These are phyloP conservation scores for Neofusicoccum kwambonambiense DNA, from an alignment of 2,329 filamentous ascomycete genomes.

Conservation along the genomic window DNA sequence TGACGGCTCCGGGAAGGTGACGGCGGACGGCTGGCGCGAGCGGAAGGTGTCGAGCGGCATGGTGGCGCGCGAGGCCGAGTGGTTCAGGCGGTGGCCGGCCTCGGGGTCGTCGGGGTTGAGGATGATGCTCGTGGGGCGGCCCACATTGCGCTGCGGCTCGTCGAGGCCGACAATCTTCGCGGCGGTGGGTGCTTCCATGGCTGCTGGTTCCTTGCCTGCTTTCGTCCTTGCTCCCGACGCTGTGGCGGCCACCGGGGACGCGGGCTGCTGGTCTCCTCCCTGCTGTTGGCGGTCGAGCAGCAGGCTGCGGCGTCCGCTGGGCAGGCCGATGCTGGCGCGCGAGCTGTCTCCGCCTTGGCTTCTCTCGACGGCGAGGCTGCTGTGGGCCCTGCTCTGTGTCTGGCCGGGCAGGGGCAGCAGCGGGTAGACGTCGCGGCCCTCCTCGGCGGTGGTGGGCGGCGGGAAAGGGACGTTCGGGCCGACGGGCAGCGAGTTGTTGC, in stretches of 20 bases:
- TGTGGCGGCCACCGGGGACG: neutral
- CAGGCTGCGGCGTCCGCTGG: slow-evolving; percentile 36
- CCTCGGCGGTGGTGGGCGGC: slow-evolving; percentile 31
- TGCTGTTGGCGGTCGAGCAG: slow-evolving; percentile 7
- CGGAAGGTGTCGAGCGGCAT: slow-evolving; percentile 12
- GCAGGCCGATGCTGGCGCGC: slow-evolving; percentile 54
- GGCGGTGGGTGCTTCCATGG: slow-evolving; percentile 12
- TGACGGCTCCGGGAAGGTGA: slow-evolving; percentile 2
- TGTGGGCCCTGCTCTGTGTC: slow-evolving; percentile 50
- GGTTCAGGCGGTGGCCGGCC: slow-evolving; percentile 16
- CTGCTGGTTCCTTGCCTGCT: neutral
- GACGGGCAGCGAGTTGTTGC: slow-evolving; percentile 22
- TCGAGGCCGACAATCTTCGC: slow-evolving; percentile 7
- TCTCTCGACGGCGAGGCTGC: slow-evolving; percentile 37
- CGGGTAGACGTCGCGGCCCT: slow-evolving; percentile 52
- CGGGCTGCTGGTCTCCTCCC: neutral
- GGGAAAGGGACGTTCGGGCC: slow-evolving; percentile 46
- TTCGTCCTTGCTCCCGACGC: neutral
- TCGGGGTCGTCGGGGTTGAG: slow-evolving; percentile 12
- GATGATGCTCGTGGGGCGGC: slow-evolving; percentile 6
- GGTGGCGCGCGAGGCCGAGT: slow-evolving; percentile 16
- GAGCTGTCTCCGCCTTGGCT: slow-evolving; percentile 46
- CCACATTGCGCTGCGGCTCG: neutral
- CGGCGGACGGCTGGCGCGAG: slow-evolving; percentile 14
- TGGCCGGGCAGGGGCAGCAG: slow-evolving; percentile 58